Evolutionary conservation across 2,329 filamentous ascomycete species (phyloP), one percentile per base, ranked within the genome.

Genomic region (Claviceps quebecensis): DNA sequence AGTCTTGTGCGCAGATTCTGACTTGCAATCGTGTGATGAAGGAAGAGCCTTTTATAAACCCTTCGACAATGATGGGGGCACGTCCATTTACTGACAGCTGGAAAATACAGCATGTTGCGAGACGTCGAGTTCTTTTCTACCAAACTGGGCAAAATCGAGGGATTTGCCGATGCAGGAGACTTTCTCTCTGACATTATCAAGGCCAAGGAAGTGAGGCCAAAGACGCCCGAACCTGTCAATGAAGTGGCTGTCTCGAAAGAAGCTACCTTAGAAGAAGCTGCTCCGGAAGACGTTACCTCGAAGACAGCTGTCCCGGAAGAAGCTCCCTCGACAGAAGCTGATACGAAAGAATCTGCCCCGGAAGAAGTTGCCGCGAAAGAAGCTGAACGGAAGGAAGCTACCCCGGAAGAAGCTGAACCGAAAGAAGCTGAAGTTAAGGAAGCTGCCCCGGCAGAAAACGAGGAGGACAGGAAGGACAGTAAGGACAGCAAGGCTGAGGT

Each of bases 111-210:
- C 62, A 83, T 96, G 73, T 71, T 87, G 47, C 77, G 77, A 46
- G 89, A 95, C 61, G 77, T 87, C 16, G 80, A 89, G 52, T 79
- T 82, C 57, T 84, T 95, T 59, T 76, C 81, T 47, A 69, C 75
- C 1, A 83, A 81, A 57, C 75, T 95, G 6, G 75, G 80, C 57
- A 89, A 87, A 62, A 77, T 95, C 40, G 84, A 93, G 49, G 88
- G 87, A 1, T 87, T 87, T 53, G 83, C 77, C 9, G 83, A 89
- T 57, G 73, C 87, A 2, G 87, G 86, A 34, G 77, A 84, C 38
- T 75, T 82, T 55, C 73, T 96, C 5, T 68, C 82, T 13, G 76
- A 77, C 19, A 75, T 87, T 41, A 73, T 86, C 51, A 77, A 77
- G 52, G 69, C 73, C 13, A 90, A 86, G 65, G 65, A 70, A 29